Conservation (phyloP, 2,329 filamentous ascomycete species). For the Zymoseptoria crescenta region DNA sequence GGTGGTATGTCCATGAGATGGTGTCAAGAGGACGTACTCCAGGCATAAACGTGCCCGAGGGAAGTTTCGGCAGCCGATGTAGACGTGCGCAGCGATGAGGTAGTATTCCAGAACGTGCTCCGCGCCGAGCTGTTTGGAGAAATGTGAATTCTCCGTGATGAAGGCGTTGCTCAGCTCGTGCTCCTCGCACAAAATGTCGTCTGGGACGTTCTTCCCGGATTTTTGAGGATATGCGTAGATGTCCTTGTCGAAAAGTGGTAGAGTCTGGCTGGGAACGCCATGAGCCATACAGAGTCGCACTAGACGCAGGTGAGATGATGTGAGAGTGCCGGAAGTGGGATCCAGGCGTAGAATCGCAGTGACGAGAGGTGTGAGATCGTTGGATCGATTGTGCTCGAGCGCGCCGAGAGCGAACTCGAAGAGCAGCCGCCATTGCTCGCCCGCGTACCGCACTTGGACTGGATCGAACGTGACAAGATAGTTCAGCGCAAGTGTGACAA, state of each 20-base stretch:
- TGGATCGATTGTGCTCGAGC: constrained; percentile 6
- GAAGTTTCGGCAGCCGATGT: constrained; percentile 38
- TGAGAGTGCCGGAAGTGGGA: constrained; percentile 58
- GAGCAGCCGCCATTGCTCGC: constrained; percentile 40
- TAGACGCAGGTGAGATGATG: constrained; percentile 53
- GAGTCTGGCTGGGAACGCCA: constrained; percentile 46
- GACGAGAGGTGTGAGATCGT: constrained; percentile 32
- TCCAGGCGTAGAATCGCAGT: constrained; percentile 59
- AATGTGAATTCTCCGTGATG: constrained; percentile 51
- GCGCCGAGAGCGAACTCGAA: constrained; percentile 30
- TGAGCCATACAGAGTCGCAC: constrained; percentile 50
- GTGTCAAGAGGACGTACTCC: constrained; percentile 53
- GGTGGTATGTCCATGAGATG: constrained; percentile 52
- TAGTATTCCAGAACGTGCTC: constrained; percentile 50
- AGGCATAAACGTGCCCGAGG: constrained; percentile 40
- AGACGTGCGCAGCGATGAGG: constrained; percentile 41
- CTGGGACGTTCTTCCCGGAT: constrained; percentile 29
- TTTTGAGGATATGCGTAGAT: constrained; percentile 56
- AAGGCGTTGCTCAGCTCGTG: constrained; percentile 45
- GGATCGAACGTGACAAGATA: constrained; percentile 46
- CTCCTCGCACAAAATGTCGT: constrained; percentile 35
- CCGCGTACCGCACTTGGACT: constrained; percentile 48
- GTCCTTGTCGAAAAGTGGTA: constrained; percentile 56
- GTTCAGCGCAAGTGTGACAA: constrained; percentile 41
- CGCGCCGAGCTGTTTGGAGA: constrained; percentile 47